Conservation (phyloP, 495 filamentous ascomycete species). For the Stereocaulon alpinum region DNA sequence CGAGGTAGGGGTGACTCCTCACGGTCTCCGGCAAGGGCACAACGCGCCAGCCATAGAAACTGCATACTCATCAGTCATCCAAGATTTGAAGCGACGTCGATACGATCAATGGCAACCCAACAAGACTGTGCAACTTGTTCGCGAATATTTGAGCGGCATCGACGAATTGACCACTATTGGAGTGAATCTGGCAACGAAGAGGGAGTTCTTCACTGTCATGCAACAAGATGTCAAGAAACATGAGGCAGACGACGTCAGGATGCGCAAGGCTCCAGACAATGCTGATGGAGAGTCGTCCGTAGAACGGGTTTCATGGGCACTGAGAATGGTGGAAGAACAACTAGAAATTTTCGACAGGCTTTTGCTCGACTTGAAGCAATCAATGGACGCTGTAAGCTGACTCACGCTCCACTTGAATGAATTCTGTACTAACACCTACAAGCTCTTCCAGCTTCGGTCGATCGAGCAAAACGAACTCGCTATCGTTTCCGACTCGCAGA, state of each 20-base stretch:
- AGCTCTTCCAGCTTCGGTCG: conserved; percentile 26
- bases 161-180: conserved; percentile 24
- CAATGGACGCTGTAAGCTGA: conserved; percentile 20
- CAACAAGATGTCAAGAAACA: conserved; percentile 23
- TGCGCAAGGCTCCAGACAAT: conserved; percentile 17
- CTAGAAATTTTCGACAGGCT: conserved; percentile 20
- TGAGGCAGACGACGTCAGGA: conserved; percentile 20
- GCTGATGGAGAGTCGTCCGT: conserved; percentile 17
- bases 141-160: conserved; percentile 23
- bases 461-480: conserved; percentile 28
- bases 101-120: conserved; percentile 26
- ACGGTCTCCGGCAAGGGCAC: conserved; percentile 22
- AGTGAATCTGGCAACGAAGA: conserved; percentile 20
- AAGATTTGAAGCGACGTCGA: conserved; percentile 24
- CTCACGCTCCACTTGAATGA: not conserved
- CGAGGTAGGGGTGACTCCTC: conserved; percentile 24
- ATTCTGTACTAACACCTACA: not conserved
- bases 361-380: conserved; percentile 21
- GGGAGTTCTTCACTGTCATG: conserved; percentile 22
- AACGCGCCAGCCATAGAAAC: conserved; percentile 22
- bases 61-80: conserved; percentile 24
- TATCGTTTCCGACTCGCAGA: conserved; percentile 25
- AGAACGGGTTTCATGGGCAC: conserved; percentile 18
- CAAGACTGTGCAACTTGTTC: conserved; percentile 24
- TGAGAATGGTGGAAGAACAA: conserved; percentile 17